phyloP scores from a whole-genome alignment of 2,329 filamentous ascomycete genomes.

The Pseudocercospora crystallina region DNA sequence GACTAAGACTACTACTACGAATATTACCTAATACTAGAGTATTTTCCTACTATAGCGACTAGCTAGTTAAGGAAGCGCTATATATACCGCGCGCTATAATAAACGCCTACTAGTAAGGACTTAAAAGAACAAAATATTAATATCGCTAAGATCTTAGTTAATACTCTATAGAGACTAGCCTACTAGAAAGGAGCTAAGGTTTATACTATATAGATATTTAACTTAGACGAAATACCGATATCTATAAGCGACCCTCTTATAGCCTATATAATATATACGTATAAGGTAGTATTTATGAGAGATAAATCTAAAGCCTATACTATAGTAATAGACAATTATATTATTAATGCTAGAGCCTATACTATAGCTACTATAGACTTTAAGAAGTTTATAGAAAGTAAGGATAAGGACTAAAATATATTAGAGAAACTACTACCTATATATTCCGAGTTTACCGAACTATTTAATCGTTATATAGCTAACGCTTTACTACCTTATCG shows the following conservation, averaged over 20 bases:
- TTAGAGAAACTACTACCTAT: background rate
- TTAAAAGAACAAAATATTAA: background rate
- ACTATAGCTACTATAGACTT: background rate
- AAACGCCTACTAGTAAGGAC: background rate
- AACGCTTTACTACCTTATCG: background rate
- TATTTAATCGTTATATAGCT: background rate
- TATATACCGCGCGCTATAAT: background rate
- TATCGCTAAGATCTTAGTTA: background rate
- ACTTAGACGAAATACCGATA: background rate
- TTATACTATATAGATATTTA: conserved; percentile 1
- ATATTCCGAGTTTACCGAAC: background rate
- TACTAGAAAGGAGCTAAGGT: background rate
- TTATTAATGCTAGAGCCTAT: background rate
- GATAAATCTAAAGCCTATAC: background rate
- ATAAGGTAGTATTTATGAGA: background rate
- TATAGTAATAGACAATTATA: background rate
- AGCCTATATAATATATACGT: background rate
- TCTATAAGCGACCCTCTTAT: background rate
- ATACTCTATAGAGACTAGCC: background rate
- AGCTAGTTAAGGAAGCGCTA: too few species aligned
- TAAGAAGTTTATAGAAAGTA: too few species aligned
- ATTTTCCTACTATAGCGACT: too few species aligned
- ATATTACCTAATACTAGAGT: background rate
- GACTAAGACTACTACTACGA: too few species aligned
- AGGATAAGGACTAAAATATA: background rate